These are phyloP conservation scores for Pseudozyma hubeiensis DNA, from an alignment of 1,284 basidiomycete species.

Conservation along the genomic window DNA sequence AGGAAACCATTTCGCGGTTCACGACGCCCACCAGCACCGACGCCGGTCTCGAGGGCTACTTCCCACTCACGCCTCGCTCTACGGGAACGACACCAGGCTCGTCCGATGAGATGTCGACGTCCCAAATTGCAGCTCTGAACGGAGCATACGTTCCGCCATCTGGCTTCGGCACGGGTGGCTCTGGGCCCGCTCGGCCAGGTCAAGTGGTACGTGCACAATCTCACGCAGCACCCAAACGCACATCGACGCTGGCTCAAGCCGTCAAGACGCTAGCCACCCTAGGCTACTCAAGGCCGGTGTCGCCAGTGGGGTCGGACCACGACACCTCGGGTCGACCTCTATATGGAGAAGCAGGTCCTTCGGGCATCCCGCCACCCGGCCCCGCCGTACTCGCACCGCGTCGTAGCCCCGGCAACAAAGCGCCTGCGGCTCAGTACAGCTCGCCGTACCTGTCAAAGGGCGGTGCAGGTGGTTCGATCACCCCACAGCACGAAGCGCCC, in stretches of 20 bases:
- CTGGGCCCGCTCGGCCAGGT: slow-evolving; percentile 33
- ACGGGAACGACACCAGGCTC: slow-evolving; percentile 68
- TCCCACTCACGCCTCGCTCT: slow-evolving; percentile 70
- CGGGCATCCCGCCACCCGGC: slow-evolving; percentile 45
- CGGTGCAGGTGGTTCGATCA: slow-evolving; percentile 5
- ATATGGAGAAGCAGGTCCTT: slow-evolving; percentile 43
- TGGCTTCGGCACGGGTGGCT: slow-evolving; percentile 45
- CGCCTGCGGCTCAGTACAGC: slow-evolving; percentile 44
- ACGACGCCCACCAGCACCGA: slow-evolving; percentile 62
- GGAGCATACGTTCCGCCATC: slow-evolving; percentile 38
- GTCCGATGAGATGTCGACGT: slow-evolving; percentile 52
- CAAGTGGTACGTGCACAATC: slow-evolving; percentile 44
- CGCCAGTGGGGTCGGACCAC: slow-evolving; percentile 49
- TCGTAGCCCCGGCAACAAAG: slow-evolving; percentile 32
- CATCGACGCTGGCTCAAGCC: slow-evolving; percentile 56
- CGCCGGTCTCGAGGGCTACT: slow-evolving; percentile 67
- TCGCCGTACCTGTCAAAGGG: slow-evolving; percentile 36
- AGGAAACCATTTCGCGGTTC: slow-evolving; percentile 47
- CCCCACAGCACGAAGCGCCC: slow-evolving; percentile 19
- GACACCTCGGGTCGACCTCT: slow-evolving; percentile 35
- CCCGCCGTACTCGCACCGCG: slow-evolving; percentile 45
- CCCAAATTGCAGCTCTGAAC: slow-evolving; percentile 43
- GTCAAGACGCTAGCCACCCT: slow-evolving; percentile 62
- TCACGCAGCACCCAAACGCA: slow-evolving; percentile 70
- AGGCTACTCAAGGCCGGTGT: slow-evolving; percentile 58